Percentiles rank a stretch among this genome's conserved stretches.
Evolutionary conservation across 2,329 filamentous ascomycete genomes (phyloP).

Genomic region (Purpureocillium takamizusanense): DNA sequence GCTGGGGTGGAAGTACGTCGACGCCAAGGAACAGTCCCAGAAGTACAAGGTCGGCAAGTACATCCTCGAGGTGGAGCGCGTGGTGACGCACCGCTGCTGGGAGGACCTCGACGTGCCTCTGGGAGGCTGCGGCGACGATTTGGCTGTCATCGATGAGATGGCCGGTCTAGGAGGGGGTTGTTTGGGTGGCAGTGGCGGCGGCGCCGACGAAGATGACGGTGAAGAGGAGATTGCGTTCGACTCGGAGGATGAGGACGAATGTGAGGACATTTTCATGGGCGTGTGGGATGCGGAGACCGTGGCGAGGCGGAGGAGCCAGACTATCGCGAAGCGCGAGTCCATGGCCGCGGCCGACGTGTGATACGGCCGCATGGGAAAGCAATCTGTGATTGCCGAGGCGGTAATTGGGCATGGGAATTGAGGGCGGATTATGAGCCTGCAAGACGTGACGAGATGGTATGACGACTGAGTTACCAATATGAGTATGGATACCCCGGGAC

Average conservation of each 20-base stretch:
- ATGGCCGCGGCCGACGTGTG: neutral
- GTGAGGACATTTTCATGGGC: conserved; percentile 56
- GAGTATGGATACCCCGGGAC: no score
- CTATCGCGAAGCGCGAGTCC: conserved; percentile 18
- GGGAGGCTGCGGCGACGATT: conserved; percentile 2
- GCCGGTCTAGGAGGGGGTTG: no score
- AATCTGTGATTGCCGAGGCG: neutral
- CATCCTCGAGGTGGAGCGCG: conserved; percentile 53
- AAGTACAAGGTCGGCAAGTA: conserved; percentile 63
- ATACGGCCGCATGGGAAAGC: neutral
- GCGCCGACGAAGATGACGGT: conserved; percentile 1
- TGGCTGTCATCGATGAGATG: conserved; percentile 2
- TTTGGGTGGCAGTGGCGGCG: conserved; percentile 1
- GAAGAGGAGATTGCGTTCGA: conserved; percentile 42
- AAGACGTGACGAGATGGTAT: no score
- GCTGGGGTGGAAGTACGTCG: conserved; percentile 61
- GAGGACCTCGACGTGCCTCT: conserved; percentile 20
- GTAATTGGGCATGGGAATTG: no score
- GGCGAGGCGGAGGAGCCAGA: conserved; percentile 33
- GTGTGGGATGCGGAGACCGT: conserved; percentile 48
- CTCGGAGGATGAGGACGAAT: conserved; percentile 57
- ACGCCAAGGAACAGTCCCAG: conserved; percentile 49
- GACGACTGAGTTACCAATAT: no score
- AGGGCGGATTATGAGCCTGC: no score
- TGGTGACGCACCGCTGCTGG: conserved; percentile 44